phyloP scores from a whole-genome alignment of 2,329 filamentous ascomycete species.

The Teratosphaeria epicoccoides region DNA sequence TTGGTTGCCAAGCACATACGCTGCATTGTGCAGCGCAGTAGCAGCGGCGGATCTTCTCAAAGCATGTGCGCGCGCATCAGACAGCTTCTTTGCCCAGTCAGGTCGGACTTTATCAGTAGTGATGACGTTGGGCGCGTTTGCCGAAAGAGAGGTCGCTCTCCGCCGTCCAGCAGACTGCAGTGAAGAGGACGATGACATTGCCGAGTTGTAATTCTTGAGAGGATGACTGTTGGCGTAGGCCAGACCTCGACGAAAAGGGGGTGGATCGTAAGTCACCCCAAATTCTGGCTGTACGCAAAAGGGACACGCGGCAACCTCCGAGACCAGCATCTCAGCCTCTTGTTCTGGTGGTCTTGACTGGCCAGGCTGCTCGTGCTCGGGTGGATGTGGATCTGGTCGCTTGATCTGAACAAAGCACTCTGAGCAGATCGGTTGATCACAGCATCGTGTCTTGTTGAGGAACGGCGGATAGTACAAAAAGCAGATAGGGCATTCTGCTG shows the following conservation, averaged over 20 bases:
- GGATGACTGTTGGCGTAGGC: slow-evolving; percentile 46
- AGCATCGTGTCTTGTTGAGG: slow-evolving; percentile 87
- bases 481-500: slow-evolving; percentile 86
- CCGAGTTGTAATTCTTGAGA: slow-evolving; percentile 48
- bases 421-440: slow-evolving; percentile 91
- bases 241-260: slow-evolving; percentile 77
- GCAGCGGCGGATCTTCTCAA: slow-evolving; percentile 81
- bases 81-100: slow-evolving; percentile 86
- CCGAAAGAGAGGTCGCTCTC: slow-evolving; percentile 62
- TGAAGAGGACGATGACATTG: slow-evolving; percentile 80
- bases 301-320: slow-evolving; percentile 82
- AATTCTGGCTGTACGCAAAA: slow-evolving; percentile 95
- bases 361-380: slow-evolving; percentile 48
- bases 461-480: slow-evolving; percentile 93
- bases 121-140: slow-evolving; percentile 73
- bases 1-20: slow-evolving; percentile 68
- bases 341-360: slow-evolving; percentile 29
- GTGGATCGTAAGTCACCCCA: slow-evolving; percentile 86
- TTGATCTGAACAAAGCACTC: slow-evolving; percentile 99
- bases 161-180: slow-evolving; percentile 51
- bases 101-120: slow-evolving; percentile 87
- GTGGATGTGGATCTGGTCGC: slow-evolving; percentile 78
- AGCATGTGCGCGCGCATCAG: slow-evolving; percentile 72
- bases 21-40: slow-evolving; percentile 86
- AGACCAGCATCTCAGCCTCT: slow-evolving; percentile 59